These are phyloP conservation scores for Populus tremula DNA, from an alignment of 345 rosid species.

Conservation along the genomic window DNA sequence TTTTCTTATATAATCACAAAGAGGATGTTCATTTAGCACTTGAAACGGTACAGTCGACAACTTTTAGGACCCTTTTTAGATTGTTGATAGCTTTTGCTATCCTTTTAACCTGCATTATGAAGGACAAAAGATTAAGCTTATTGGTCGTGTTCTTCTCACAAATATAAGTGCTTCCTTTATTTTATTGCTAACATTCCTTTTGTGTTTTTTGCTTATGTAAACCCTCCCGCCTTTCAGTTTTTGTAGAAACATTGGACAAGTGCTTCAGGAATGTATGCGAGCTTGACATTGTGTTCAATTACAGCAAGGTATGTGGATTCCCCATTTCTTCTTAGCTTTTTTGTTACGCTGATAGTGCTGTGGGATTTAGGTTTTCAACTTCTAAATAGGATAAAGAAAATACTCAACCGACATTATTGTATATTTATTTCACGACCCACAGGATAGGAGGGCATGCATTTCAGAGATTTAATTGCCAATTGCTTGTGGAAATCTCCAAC, in stretches of 20 bases:
- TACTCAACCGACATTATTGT: neutral
- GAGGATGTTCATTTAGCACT: neutral
- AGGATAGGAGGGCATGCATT: neutral
- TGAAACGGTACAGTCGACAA: neutral
- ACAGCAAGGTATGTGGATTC: constrained; percentile 64
- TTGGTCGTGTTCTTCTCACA: neutral
- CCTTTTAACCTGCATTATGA: neutral
- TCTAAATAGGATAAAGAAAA: neutral
- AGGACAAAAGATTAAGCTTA: neutral
- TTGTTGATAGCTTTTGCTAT: neutral
- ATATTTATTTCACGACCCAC: neutral
- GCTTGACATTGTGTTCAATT: constrained; percentile 81
- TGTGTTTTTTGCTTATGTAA: constrained; percentile 19
- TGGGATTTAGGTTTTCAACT: neutral
- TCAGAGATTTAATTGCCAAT: neutral
- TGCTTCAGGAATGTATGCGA: constrained; percentile 96
- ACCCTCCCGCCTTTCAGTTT: constrained; percentile 53
- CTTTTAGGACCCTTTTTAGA: neutral
- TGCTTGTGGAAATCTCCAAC: neutral
- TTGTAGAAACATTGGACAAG: constrained; percentile 93
- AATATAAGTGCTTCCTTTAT: neutral
- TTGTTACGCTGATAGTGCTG: neutral
- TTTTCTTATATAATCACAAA: neutral
- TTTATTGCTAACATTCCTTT: neutral
- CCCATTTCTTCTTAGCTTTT: neutral